These are phyloP conservation scores for Russula vinacea DNA, from an alignment of 768 basidiomycete genomes.

Conservation along the genomic window DNA sequence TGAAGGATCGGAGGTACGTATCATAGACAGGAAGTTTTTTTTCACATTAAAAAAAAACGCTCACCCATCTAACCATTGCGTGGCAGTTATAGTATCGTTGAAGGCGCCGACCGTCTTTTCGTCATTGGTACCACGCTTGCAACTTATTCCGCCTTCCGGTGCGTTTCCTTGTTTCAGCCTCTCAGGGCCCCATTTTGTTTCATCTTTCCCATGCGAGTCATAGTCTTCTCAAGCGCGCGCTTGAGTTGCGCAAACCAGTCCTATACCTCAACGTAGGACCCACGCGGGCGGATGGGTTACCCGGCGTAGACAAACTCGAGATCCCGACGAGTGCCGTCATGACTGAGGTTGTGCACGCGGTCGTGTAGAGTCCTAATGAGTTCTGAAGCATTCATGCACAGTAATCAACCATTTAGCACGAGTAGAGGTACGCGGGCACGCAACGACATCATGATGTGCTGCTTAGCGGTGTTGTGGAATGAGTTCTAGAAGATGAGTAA, in stretches of 20 bases:
- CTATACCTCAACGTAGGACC: slow-evolving; percentile 86
- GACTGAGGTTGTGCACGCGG: slow-evolving; percentile 54
- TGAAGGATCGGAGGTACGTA: slow-evolving; percentile 66
- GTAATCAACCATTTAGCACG: neutral
- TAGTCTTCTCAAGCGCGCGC: slow-evolving; percentile 73
- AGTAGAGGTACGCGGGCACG: slow-evolving; percentile 46
- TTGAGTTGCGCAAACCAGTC: slow-evolving; percentile 71
- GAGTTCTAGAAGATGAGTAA: slow-evolving; percentile 43
- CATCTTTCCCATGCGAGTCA: slow-evolving; percentile 32
- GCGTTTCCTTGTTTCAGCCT: slow-evolving; percentile 19
- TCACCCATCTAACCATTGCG: slow-evolving; percentile 3
- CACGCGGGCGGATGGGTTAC: slow-evolving; percentile 71
- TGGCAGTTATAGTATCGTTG: slow-evolving; percentile 56
- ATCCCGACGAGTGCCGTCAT: slow-evolving; percentile 71
- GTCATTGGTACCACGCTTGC: slow-evolving; percentile 89
- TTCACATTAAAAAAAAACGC: neutral
- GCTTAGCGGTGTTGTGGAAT: slow-evolving; percentile 54
- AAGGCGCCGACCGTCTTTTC: slow-evolving; percentile 63
- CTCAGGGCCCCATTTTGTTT: no score
- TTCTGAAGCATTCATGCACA: neutral
- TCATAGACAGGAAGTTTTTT: slow-evolving; percentile 8
- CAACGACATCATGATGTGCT: slow-evolving; percentile 53
- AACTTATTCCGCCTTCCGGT: slow-evolving; percentile 91
- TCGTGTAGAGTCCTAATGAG: slow-evolving; percentile 51
- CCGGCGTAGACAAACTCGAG: slow-evolving; percentile 76